Conservation (phyloP, 306 rosid genomes). For the Coriaria nepalensis region DNA sequence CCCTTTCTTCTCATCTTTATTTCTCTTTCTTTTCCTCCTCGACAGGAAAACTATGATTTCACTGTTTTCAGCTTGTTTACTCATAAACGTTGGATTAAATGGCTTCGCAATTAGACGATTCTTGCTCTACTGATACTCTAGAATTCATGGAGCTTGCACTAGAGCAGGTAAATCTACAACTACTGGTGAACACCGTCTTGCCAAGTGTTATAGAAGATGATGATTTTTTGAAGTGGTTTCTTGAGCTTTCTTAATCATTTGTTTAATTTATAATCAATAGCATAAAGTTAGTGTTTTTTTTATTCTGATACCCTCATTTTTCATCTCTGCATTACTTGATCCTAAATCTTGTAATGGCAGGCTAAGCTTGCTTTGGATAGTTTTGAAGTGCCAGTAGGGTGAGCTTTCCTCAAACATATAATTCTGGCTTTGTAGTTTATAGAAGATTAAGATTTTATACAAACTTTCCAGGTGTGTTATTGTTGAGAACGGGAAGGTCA, state of each 20-base stretch:
- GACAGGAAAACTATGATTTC: too few relatives aligned
- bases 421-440: too few relatives aligned
- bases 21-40: too few relatives aligned
- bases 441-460: background rate
- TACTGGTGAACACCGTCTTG: background rate
- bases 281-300: too few relatives aligned
- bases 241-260: too few relatives aligned
- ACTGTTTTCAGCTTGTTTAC: too few relatives aligned
- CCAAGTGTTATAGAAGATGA: too few relatives aligned
- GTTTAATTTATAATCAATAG: too few relatives aligned
- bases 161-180: slow-evolving; percentile 37
- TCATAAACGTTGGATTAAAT: too few relatives aligned
- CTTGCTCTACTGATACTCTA: slow-evolving; percentile 16
- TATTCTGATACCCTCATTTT: too few relatives aligned
- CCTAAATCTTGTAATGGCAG: slow-evolving; percentile 30
- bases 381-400: slow-evolving; percentile 97
- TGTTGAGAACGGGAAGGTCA: slow-evolving; percentile 57
- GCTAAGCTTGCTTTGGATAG: slow-evolving; percentile 52
- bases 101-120: slow-evolving; percentile 18
- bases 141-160: slow-evolving; percentile 69
- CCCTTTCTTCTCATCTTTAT: too few relatives aligned
- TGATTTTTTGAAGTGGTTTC: too few relatives aligned
- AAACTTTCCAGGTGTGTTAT: slow-evolving; percentile 47
- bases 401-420: slow-evolving; percentile 16
- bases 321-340: slow-evolving; percentile 5